Conservation (phyloP, 2,329 filamentous ascomycete species). For the Sordariomycetes sp. region DNA sequence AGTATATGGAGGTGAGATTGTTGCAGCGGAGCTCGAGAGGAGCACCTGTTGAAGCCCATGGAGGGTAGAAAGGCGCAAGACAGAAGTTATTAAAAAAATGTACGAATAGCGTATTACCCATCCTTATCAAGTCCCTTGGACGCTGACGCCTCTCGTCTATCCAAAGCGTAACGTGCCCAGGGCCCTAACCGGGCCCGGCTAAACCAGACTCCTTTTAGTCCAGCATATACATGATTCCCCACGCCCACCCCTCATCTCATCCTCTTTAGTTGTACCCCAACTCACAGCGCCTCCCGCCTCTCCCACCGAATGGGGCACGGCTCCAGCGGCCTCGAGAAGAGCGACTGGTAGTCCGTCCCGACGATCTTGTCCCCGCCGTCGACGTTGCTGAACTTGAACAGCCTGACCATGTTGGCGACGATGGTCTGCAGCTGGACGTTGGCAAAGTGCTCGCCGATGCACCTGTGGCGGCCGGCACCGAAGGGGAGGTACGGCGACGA, state of each 20-base stretch:
- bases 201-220: too few relatives aligned
- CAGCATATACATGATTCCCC: neutral
- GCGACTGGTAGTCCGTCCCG: conserved; percentile 53
- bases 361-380: conserved; percentile 58
- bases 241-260: neutral
- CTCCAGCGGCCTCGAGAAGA: conserved; percentile 62
- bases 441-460: conserved; percentile 94
- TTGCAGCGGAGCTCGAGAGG: too few relatives aligned
- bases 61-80: too few relatives aligned
- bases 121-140: too few relatives aligned
- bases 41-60: too few relatives aligned
- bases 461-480: conserved; percentile 82
- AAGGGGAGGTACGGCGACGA: conserved; percentile 88
- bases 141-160: too few relatives aligned
- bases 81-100: too few relatives aligned
- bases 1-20: too few relatives aligned
- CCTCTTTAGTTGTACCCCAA: neutral
- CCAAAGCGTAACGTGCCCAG: too few relatives aligned
- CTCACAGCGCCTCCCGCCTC: conserved; percentile 35
- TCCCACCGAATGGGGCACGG: conserved; percentile 67
- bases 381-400: conserved; percentile 68
- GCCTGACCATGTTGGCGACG: conserved; percentile 58
- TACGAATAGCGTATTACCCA: too few relatives aligned
- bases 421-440: conserved; percentile 88
- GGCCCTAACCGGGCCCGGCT: too few relatives aligned